Evolutionary conservation across 2,329 filamentous ascomycete genomes (phyloP).

Genomic region (Alternaria brassicicola): DNA sequence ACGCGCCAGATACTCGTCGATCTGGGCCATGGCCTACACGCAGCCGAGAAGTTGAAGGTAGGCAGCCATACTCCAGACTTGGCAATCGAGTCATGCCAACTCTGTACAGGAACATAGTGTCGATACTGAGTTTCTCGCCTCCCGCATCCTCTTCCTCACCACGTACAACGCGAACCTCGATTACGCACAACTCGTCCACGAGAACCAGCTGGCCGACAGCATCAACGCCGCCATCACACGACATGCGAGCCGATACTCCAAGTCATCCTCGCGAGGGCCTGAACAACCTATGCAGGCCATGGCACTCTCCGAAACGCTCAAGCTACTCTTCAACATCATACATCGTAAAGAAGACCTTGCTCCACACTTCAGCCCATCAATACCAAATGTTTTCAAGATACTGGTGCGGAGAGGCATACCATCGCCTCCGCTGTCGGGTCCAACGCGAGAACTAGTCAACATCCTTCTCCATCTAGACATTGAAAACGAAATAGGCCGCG

Average conservation of each 20-base stretch:
- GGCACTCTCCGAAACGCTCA: slow-evolving; percentile 83
- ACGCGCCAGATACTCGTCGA: slow-evolving; percentile 77
- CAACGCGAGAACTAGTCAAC: slow-evolving; percentile 76
- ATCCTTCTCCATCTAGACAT: slow-evolving; percentile 80
- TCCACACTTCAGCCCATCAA: slow-evolving; percentile 67
- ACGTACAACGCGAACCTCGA: slow-evolving; percentile 78
- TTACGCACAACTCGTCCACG: slow-evolving; percentile 67
- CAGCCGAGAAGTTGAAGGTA: slow-evolving; percentile 71
- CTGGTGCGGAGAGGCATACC: slow-evolving; percentile 66
- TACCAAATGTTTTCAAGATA: slow-evolving; percentile 73
- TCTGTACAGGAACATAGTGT: slow-evolving; percentile 64
- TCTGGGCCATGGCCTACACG: slow-evolving; percentile 68
- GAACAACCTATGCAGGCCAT: slow-evolving; percentile 71
- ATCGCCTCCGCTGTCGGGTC: slow-evolving; percentile 72
- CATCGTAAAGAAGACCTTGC: slow-evolving; percentile 71
- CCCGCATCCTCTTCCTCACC: slow-evolving; percentile 78
- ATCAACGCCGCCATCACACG: slow-evolving; percentile 72
- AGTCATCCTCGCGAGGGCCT: slow-evolving; percentile 34
- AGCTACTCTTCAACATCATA: slow-evolving; percentile 87
- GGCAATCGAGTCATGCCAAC: slow-evolving; percentile 4
- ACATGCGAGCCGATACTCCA: slow-evolving; percentile 61
- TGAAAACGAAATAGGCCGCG: slow-evolving; percentile 52
- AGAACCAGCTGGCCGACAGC: slow-evolving; percentile 69
- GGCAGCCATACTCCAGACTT: not conserved
- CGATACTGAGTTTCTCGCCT: slow-evolving; percentile 85